Base-by-base conservation (phyloP, 257 asterid species). In the Penstemon davidsonii region DNA sequence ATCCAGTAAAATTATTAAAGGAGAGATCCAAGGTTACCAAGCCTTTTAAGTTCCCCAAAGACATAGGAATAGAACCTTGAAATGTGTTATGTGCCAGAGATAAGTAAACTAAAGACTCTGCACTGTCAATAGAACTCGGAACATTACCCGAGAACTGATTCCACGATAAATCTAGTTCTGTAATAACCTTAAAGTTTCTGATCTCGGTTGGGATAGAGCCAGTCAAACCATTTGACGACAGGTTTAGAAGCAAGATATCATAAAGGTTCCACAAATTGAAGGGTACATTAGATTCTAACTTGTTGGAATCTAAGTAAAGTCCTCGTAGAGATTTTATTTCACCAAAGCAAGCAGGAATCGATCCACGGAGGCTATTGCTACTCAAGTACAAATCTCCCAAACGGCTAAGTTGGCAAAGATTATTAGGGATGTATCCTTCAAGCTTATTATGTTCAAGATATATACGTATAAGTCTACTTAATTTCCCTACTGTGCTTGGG, bases 271-370 rank as follows among this genome's bases (percentile, higher is more conserved):
- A 78, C 4, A 81, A 60, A 36, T 36, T 45, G 2, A 52, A 33
- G 6, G 86, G 81, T 52, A 78, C 7, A 12, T 44, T 44, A 5
- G 86, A 81, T 58, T 51, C 64, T 38, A 81, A 58, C 12, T 15
- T 54, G 63, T 78, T 81, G 3, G 70, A 74, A 9, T 18, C 64
- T 15, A 78, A 47, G 37, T 38, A 19, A 5, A 81, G 3, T 0
- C 13, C 8, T 71, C 72, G 38, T 5, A 81, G 36, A 8, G 79
- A 43, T 44, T 13, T 39, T 8, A 82, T 6, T 4, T 63, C 55
- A 6, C 82, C 80, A 3, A 82, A 51, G 54, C 86, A 82, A 56
- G 68, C 64, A 3, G 73, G 82, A 51, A 82, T 62, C 1, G 66
- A n/a, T 37, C 84, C 82, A 5, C 47, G 25, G 60, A 82, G 66